These are phyloP conservation scores for Phytopythium helicoides DNA, from an alignment of 352 stramenopile genomes.

Conservation along the genomic window DNA sequence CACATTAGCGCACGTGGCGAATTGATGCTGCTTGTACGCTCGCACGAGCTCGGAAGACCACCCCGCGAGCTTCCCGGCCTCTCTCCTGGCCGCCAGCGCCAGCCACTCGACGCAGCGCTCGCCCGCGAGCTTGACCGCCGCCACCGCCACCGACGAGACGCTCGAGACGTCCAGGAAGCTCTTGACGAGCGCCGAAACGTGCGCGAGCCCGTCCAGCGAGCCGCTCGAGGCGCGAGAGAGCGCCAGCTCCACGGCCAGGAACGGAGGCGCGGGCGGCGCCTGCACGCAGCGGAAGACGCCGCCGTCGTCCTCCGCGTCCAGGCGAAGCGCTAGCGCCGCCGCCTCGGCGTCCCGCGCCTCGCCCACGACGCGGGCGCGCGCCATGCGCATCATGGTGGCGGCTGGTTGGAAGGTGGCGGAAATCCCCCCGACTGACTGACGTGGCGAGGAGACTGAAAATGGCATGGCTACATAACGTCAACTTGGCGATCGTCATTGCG, in stretches of 20 bases:
- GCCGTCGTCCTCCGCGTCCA: conserved; percentile 1
- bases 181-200: conserved; percentile 24
- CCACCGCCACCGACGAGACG: conserved; percentile 24
- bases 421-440: not conserved
- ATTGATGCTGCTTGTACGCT: conserved; percentile 35
- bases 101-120: conserved; percentile 15
- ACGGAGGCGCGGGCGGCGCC: conserved; percentile 7
- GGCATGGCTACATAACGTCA: not conserved
- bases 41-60: conserved; percentile 41
- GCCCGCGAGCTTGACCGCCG: conserved; percentile 16
- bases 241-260: conserved; percentile 30
- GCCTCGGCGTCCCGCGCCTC: not conserved
- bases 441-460: not conserved
- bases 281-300: not conserved
- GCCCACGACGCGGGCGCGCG: conserved; percentile 6
- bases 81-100: conserved; percentile 19
- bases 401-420: too few relatives aligned
- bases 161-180: conserved; percentile 27
- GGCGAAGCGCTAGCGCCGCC: conserved; percentile 4
- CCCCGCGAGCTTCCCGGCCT: conserved; percentile 20
- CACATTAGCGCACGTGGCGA: conserved; percentile 26
- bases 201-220: conserved; percentile 19
- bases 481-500: too few relatives aligned
- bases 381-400: conserved; percentile 3
- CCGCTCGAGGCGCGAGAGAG: conserved; percentile 11